Evolutionary conservation across 768 basidiomycete species (phyloP), one percentile per base, ranked within the genome.

Genomic region (Lactarius quietus): DNA sequence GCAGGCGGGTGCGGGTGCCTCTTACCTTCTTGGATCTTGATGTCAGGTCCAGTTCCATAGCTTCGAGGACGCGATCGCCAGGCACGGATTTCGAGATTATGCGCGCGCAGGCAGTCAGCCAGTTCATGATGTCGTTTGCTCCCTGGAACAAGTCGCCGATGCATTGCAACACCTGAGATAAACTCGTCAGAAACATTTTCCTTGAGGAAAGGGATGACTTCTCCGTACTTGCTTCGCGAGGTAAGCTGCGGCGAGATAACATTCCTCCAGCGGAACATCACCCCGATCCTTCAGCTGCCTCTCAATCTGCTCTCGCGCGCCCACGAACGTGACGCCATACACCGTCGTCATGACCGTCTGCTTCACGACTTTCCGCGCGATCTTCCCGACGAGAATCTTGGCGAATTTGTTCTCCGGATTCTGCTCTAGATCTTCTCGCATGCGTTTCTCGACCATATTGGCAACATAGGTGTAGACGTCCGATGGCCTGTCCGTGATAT

Each of bases 311-410:
- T 93, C 92, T 51, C 93, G 85, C 26, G 97, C 97, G 39, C 97
- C 97, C 61, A 98, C 78, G 77, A 88, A 95, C 0, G 97, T 99
- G 18, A 99, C 95, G 26, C 97, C 96, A 73, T 98, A 98, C 38
- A 98, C 96, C 3, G 96, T 98, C 1, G 96, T 99, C 97, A 99
- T 99, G 69, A 98, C 93, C 28, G 97, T 98, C 79, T 98, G 96
- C 81, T 99, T 99, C 70, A 99, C 96, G 20, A 97, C 89, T 76
- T 99, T 98, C 28, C 97, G 79, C 23, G 92, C 82, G 35, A 99
- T 82, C 75, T 92, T 93, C 36, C 92, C 93, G 48, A 79, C 61
- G 31, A 96, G 80, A 68, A 90, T 69, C 57, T 76, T 66, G 0
- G 94, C 96, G 61, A 79, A 76, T 61, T 78, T 73, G 28, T 78